Percentiles rank a stretch among this genome's conserved stretches.
phyloP scores from a whole-genome alignment of 2,329 filamentous ascomycete genomes.

The Stagonosporopsis vannaccii region DNA sequence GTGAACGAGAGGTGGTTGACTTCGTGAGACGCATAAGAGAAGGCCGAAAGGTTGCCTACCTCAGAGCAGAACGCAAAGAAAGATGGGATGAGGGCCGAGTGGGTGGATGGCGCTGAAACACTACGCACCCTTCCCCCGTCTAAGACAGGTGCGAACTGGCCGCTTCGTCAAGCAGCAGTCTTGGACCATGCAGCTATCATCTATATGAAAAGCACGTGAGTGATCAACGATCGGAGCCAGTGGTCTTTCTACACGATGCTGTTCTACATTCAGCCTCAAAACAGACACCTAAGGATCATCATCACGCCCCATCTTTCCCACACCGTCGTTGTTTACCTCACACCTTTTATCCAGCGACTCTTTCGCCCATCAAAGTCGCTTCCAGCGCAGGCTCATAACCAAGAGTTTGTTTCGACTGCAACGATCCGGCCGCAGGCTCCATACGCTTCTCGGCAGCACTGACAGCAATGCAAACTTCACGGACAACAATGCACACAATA shows the following conservation, averaged over 20 bases:
- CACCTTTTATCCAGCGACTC: not conserved
- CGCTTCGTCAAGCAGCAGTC: not conserved
- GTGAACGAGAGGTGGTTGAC: slow-evolving; percentile 82
- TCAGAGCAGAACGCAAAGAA: slow-evolving; percentile 85
- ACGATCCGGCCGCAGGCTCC: not conserved
- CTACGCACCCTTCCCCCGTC: not conserved
- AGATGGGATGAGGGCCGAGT: slow-evolving; percentile 96
- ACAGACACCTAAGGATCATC: not conserved
- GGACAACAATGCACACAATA: not conserved
- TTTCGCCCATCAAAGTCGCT: not conserved
- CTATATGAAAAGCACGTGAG: not conserved
- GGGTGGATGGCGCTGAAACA: slow-evolving; percentile 77
- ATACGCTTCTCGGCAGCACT: not conserved
- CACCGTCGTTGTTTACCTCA: not conserved
- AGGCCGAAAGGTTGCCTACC: slow-evolving; percentile 77
- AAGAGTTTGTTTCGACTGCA: not conserved
- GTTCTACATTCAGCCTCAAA: not conserved
- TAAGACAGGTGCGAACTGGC: not conserved
- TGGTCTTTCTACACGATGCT: not conserved
- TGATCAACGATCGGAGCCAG: not conserved
- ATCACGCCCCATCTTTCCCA: not conserved
- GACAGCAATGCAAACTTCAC: not conserved
- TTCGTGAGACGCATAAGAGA: slow-evolving; percentile 85
- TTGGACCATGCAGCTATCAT: not conserved
- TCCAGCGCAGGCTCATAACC: not conserved